Evolutionary conservation across 129 eudicot genomes (phyloP).

Genomic region (Artemisia annua): DNA sequence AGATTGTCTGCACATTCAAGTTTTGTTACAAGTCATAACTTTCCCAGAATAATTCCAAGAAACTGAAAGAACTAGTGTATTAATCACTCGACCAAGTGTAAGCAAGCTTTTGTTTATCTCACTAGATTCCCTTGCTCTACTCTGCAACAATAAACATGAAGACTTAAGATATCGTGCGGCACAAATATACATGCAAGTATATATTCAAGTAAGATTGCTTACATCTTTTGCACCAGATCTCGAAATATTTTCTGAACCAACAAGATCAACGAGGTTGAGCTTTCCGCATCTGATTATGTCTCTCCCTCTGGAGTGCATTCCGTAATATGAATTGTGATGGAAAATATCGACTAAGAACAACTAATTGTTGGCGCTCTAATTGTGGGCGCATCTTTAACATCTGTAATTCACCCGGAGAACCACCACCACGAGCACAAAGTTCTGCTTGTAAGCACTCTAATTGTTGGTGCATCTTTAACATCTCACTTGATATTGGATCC

Average conservation of each 20-base stretch:
- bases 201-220: neutral
- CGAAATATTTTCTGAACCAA: conserved; percentile 97
- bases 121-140: conserved; percentile 98
- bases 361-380: conserved; percentile 22
- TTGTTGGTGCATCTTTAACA: conserved; percentile 98
- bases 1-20: conserved; percentile 61
- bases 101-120: conserved; percentile 98
- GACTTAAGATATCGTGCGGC: too few species aligned
- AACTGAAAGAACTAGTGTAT: conserved; percentile 88
- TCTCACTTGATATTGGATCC: conserved; percentile 91
- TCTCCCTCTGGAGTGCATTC: conserved; percentile 95
- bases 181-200: too few species aligned
- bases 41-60: too few species aligned
- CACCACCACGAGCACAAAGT: conserved; percentile 68
- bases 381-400: too few species aligned
- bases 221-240: conserved; percentile 99
- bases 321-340: conserved; percentile 88
- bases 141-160: conserved; percentile 44
- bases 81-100: conserved; percentile 93
- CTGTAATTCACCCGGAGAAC: too few species aligned
- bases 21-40: conserved; percentile 77
- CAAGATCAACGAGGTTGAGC: conserved; percentile 91
- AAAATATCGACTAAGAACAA: conserved; percentile 88
- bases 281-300: conserved; percentile 95
- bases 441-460: conserved; percentile 94